phyloP scores from a whole-genome alignment of 805 yeast species.

The Maudiozyma bulderi region DNA sequence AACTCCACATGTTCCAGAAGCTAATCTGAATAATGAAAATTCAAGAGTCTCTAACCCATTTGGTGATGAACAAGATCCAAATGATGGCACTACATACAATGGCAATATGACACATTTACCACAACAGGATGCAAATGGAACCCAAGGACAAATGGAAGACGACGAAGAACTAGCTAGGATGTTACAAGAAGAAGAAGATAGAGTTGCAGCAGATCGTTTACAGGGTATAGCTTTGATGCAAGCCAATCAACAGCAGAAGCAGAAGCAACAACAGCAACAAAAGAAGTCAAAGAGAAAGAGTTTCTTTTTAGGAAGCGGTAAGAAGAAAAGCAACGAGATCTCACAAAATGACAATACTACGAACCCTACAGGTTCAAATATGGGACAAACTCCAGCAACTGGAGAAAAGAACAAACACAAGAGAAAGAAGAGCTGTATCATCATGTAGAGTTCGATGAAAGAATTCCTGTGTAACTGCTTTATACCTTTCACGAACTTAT shows the following conservation, averaged over 20 bases:
- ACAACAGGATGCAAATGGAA: neutral
- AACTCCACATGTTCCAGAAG: constrained; percentile 3
- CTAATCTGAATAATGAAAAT: neutral
- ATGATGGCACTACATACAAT: neutral
- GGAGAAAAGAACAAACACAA: constrained; percentile 2
- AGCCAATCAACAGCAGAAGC: constrained; percentile 1
- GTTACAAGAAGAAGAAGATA: constrained; percentile 51
- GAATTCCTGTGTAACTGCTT: too few species aligned
- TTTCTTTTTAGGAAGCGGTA: constrained; percentile 1
- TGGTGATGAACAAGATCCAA: constrained; percentile 7
- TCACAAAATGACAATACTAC: constrained; percentile 4
- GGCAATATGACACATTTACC: neutral
- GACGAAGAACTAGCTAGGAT: constrained; percentile 37
- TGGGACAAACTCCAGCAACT: constrained; percentile 1
- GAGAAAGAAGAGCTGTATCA: constrained; percentile 7
- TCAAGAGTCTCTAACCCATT: constrained; percentile 16
- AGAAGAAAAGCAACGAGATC: constrained; percentile 4
- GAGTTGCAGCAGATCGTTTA: constrained; percentile 36
- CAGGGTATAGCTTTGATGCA: constrained; percentile 25
- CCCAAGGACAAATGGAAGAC: constrained; percentile 15
- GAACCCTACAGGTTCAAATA: constrained; percentile 3
- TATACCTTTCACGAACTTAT: too few species aligned
- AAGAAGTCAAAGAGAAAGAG: constrained; percentile 2
- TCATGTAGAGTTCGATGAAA: constrained; percentile 9
- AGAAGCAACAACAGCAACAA: neutral